Evolutionary conservation across 208 protist species (phyloP).

Genomic region (Trypanosoma cruzi): DNA sequence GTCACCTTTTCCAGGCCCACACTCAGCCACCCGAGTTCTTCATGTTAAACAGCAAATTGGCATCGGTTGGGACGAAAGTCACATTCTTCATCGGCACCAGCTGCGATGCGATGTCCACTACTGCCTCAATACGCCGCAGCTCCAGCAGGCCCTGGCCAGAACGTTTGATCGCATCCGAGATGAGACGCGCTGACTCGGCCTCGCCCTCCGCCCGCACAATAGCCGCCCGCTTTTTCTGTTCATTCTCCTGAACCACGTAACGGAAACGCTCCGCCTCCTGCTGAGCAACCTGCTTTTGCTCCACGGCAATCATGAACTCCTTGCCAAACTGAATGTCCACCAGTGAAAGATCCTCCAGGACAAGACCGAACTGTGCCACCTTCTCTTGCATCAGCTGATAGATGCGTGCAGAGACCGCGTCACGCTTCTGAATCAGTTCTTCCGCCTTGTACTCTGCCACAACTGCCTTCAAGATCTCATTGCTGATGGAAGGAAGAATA

Average conservation of each 20-base stretch:
- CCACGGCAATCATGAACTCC: slow-evolving; percentile 96
- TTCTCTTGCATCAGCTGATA: slow-evolving; percentile 94
- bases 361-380: slow-evolving; percentile 96
- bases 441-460: slow-evolving; percentile 98
- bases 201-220: slow-evolving; percentile 96
- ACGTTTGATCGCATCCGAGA: slow-evolving; percentile 87
- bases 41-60: slow-evolving; percentile 78
- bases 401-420: slow-evolving; percentile 93
- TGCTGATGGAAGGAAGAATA: slow-evolving; percentile 98
- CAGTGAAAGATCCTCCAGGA: slow-evolving; percentile 98
- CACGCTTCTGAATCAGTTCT: slow-evolving; percentile 98
- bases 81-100: slow-evolving; percentile 82
- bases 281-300: slow-evolving; percentile 98
- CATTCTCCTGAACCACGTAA: slow-evolving; percentile 95
- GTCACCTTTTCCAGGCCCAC: neutral
- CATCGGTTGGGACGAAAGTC: slow-evolving; percentile 75
- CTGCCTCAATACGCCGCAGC: slow-evolving; percentile 96
- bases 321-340: slow-evolving; percentile 96
- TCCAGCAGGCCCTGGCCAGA: slow-evolving; percentile 90
- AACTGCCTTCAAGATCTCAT: slow-evolving; percentile 95
- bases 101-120: slow-evolving; percentile 94
- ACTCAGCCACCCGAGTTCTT: slow-evolving; percentile 1
- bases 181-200: slow-evolving; percentile 92
- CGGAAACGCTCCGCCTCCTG: slow-evolving; percentile 96
- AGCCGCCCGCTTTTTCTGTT: slow-evolving; percentile 93